Evolutionary conservation across 2,329 filamentous ascomycete species (phyloP).

Genomic region (Beauveria scarabaeidicola): DNA sequence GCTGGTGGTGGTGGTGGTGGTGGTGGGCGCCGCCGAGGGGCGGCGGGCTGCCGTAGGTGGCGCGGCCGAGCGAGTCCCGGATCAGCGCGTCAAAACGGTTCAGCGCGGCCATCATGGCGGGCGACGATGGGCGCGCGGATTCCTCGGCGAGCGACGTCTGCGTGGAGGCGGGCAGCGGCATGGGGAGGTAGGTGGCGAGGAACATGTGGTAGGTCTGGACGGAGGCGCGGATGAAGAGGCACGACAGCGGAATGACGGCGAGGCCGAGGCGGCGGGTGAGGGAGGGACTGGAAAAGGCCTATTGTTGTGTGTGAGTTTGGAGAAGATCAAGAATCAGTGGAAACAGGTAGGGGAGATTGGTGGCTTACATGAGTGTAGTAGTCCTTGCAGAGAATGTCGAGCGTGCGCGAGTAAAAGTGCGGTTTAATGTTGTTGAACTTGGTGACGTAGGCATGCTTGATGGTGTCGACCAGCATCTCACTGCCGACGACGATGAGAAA

Average conservation of each 20-base stretch:
- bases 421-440: constrained; percentile 99
- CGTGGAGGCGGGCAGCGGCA: constrained; percentile 57
- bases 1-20: constrained; percentile 27
- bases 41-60: constrained; percentile 54
- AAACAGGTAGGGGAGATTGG: background rate
- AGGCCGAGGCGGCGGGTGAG: constrained; percentile 83
- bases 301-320: constrained; percentile 13
- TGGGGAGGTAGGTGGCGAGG: constrained; percentile 74
- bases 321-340: background rate
- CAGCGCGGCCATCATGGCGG: constrained; percentile 67
- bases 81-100: constrained; percentile 70
- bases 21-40: constrained; percentile 18
- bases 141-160: constrained; percentile 59
- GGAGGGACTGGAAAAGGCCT: constrained; percentile 86
- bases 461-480: constrained; percentile 92
- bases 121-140: constrained; percentile 55
- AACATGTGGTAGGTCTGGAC: constrained; percentile 99
- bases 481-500: constrained; percentile 92
- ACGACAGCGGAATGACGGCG: constrained; percentile 85
- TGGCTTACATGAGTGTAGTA: constrained; percentile 81
- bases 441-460: constrained; percentile 95
- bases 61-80: constrained; percentile 66
- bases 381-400: constrained; percentile 92
- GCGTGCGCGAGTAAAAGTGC: constrained; percentile 75
- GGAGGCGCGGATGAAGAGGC: constrained; percentile 88